Evolutionary conservation across 2,329 filamentous ascomycete genomes (phyloP), one percentile per base, ranked within the genome.

Genomic region (Penicillium frequentans): DNA sequence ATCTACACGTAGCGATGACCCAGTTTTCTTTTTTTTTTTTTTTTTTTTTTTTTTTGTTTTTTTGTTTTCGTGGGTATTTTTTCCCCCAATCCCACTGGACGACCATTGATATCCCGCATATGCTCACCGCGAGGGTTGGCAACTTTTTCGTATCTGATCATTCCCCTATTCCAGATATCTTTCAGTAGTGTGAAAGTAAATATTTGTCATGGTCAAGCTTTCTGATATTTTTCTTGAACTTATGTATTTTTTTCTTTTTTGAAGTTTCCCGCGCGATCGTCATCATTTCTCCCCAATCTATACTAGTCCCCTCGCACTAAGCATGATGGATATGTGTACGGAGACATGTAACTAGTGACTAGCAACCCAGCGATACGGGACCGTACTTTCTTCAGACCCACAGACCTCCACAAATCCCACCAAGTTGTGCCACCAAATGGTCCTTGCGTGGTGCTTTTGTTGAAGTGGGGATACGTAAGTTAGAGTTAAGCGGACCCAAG

Each of bases 1-100:
- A 73, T 73, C 57, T 73, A 73, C 61, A 73, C 71, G 27, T 73
- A 64, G 56, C 13, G 31, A 60, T 50, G 31, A 48, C 37, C 35
- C n/a, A 16, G 29, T 39, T 44, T 3, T 10, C 35, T 44, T 26
- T 26, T 26, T 26, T 8, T 26, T 2, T 26, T 26, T 19, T 19
- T 19, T 19, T 3, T 3, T 39, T 44, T 26, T 26, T 26, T 26
- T 8, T 26, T 8, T 26, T 26, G n/a, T n/a, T n/a, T n/a, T 35
- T 44, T 49, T 29, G 31, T 45, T 49, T 29, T 48, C 44, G 21
- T 42, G 42, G 16, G 3, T 16, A 5, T 24, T 24, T 24, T 39
- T 50, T 31, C 2, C 10, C 44, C 31, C 2, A 33, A 16, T 19
- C 19, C 19, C 29, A 21, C 21, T 33, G 21, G 5, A 27, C 19